phyloP scores from a whole-genome alignment of 208 protist genomes.

The Phytomonas francai region DNA sequence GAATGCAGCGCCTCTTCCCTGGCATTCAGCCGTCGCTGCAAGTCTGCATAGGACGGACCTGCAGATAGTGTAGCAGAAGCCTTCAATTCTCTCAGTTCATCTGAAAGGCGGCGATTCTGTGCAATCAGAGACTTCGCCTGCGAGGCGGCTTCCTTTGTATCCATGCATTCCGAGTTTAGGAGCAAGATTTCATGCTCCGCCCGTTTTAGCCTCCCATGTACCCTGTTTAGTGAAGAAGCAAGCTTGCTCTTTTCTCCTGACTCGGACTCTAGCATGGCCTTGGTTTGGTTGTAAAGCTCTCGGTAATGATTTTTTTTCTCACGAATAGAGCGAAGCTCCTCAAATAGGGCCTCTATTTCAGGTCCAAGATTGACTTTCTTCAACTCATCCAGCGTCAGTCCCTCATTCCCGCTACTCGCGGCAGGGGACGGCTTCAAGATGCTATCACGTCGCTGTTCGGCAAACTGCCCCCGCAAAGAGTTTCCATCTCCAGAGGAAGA shows the following conservation, averaged over 20 bases:
- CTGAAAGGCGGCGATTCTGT: constrained; percentile 3
- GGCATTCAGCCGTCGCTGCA: constrained; percentile 46
- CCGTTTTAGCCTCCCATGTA: constrained; percentile 53
- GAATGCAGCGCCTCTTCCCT: constrained; percentile 63
- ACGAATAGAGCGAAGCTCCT: constrained; percentile 64
- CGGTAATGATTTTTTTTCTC: constrained; percentile 78
- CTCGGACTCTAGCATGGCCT: constrained; percentile 23
- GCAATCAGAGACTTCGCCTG: constrained; percentile 36
- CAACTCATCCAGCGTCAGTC: constrained; percentile 76
- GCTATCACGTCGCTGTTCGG: constrained; percentile 3
- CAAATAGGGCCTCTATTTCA: constrained; percentile 85
- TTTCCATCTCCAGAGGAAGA: not conserved
- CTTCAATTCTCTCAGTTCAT: not conserved
- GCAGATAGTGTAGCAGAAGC: not conserved
- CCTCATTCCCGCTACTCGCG: not conserved
- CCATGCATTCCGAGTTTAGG: constrained; percentile 84
- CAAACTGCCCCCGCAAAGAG: not conserved
- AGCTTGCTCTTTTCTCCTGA: constrained; percentile 27
- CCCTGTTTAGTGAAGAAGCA: constrained; percentile 27
- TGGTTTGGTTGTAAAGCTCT: constrained; percentile 34
- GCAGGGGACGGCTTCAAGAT: constrained; percentile 1
- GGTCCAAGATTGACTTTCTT: constrained; percentile 75
- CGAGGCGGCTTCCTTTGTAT: constrained; percentile 54
- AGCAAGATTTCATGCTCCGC: constrained; percentile 78
- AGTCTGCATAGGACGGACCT: constrained; percentile 20